These are phyloP conservation scores for Colletotrichum sidae DNA, from an alignment of 2,329 filamentous ascomycete species.

Conservation along the genomic window DNA sequence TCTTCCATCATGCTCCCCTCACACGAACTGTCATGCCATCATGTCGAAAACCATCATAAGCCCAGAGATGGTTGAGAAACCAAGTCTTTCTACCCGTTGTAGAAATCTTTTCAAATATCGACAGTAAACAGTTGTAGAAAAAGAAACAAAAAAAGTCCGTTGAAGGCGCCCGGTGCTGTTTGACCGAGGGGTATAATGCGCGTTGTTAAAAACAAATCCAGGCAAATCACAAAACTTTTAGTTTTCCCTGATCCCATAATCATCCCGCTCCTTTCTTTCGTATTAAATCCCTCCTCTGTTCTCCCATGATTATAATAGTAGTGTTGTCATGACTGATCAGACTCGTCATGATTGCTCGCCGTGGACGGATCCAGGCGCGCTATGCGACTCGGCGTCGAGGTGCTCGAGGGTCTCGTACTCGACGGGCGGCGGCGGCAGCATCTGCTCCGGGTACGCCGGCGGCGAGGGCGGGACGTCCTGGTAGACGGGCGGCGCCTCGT, in stretches of 20 bases:
- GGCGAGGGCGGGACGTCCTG: constrained; percentile 91
- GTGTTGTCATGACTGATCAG: background rate
- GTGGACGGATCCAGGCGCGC: constrained; percentile 28
- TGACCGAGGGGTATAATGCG: constrained; percentile 36
- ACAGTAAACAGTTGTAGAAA: background rate
- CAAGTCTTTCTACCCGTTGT: too few relatives aligned
- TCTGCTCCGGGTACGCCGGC: constrained; percentile 69
- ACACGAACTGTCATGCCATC: constrained; percentile 1
- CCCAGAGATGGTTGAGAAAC: too few relatives aligned
- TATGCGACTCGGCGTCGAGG: constrained; percentile 43
- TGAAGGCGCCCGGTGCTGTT: constrained; percentile 15
- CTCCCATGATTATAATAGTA: background rate
- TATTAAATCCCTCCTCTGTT: background rate
- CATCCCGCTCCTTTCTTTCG: background rate
- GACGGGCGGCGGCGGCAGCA: constrained; percentile 48
- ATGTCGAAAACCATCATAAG: too few relatives aligned
- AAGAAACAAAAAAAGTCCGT: background rate
- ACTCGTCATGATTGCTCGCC: too few relatives aligned
- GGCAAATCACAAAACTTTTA: constrained; percentile 26
- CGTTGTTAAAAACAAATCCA: constrained; percentile 9
- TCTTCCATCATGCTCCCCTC: background rate
- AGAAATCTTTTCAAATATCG: background rate
- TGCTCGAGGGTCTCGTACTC: constrained; percentile 55
- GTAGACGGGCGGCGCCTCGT: constrained; percentile 94
- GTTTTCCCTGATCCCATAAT: constrained; percentile 10